Percentiles rank a stretch among this genome's conserved stretches.
phyloP scores from a whole-genome alignment of 1,139 yeast genomes.

The Saccharomyces hybrid region DNA sequence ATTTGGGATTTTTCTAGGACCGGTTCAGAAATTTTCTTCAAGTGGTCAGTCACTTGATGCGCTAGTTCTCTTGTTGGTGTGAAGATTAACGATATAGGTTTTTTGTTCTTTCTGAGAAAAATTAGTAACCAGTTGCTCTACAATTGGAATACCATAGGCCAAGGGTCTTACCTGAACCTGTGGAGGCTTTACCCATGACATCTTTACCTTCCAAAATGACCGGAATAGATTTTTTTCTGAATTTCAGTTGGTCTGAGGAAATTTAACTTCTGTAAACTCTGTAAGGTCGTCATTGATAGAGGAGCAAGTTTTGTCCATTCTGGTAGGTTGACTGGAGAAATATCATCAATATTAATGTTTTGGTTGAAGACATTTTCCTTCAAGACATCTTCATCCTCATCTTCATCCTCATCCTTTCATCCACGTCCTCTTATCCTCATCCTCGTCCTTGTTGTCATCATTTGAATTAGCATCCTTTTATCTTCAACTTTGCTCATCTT shows the following conservation, averaged over 20 bases:
- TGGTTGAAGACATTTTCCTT: constrained; percentile 23
- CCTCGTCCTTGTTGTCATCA: constrained; percentile 9
- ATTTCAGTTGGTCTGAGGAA: constrained; percentile 75
- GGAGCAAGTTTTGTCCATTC: constrained; percentile 43
- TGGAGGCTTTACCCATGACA: constrained; percentile 90
- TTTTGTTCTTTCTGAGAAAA: constrained; percentile 12
- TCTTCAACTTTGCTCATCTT: constrained; percentile 9
- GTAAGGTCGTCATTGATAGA: constrained; percentile 48
- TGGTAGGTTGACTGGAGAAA: constrained; percentile 41
- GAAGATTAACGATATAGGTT: constrained; percentile 73
- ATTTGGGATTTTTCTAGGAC: constrained; percentile 54
- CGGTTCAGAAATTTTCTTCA: constrained; percentile 37
- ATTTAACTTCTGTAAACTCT: constrained; percentile 51
- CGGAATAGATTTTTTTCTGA: constrained; percentile 71
- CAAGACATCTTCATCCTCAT: constrained; percentile 15
- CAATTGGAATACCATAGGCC: constrained; percentile 91
- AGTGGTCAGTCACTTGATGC: constrained; percentile 81
- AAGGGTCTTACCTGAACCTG: constrained; percentile 97
- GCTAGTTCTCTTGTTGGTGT: constrained; percentile 97
- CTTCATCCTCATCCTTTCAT: too few relatives aligned
- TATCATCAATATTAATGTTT: constrained; percentile 23
- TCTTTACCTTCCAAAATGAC: constrained; percentile 65
- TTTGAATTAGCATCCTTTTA: constrained; percentile 8
- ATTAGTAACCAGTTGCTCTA: constrained; percentile 49
- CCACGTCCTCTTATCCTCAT: too few relatives aligned